phyloP scores from a whole-genome alignment of 2,329 filamentous ascomycete genomes.

The Kalmusia sp. region DNA sequence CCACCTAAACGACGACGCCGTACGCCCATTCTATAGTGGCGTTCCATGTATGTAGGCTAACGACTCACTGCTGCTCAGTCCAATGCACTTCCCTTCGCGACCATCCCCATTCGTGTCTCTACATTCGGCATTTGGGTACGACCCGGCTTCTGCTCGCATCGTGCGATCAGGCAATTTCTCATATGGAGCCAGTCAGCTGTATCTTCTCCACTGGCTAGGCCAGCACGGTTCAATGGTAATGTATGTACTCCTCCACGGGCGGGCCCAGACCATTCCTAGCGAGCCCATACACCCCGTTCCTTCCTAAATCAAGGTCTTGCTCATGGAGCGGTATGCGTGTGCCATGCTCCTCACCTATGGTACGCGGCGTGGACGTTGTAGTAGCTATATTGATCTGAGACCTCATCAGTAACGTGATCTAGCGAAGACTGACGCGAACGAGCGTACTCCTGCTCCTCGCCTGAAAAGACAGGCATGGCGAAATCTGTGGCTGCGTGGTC shows the following conservation, averaged over 20 bases:
- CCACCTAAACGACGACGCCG: no score
- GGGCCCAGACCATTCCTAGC: conserved; percentile 13
- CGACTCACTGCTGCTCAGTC: no score
- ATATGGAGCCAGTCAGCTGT: no score
- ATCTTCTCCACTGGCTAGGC: no score
- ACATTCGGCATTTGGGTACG: no score
- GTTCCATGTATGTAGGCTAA: no score
- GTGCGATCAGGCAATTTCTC: no score
- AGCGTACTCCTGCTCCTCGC: conserved; percentile 16
- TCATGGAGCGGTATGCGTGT: conserved; percentile 31
- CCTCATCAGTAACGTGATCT: conserved; percentile 35
- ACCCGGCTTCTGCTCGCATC: no score
- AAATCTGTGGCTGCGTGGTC: conserved; percentile 39
- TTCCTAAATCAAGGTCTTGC: conserved; percentile 40
- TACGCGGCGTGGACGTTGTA: conserved; percentile 31
- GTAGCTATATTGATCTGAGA: conserved; percentile 37
- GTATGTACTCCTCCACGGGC: conserved; percentile 10
- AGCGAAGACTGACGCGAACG: conserved; percentile 15
- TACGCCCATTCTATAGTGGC: no score
- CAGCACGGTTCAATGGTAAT: conserved; percentile 8
- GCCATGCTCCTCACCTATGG: conserved; percentile 19
- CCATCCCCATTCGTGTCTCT: no score
- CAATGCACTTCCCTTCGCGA: no score
- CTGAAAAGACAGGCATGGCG: conserved; percentile 34
- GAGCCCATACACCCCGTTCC: conserved; percentile 26